Percentiles rank a stretch among this genome's conserved stretches.
phyloP scores from a whole-genome alignment of 208 protist species.

The Phytomonas francai region DNA sequence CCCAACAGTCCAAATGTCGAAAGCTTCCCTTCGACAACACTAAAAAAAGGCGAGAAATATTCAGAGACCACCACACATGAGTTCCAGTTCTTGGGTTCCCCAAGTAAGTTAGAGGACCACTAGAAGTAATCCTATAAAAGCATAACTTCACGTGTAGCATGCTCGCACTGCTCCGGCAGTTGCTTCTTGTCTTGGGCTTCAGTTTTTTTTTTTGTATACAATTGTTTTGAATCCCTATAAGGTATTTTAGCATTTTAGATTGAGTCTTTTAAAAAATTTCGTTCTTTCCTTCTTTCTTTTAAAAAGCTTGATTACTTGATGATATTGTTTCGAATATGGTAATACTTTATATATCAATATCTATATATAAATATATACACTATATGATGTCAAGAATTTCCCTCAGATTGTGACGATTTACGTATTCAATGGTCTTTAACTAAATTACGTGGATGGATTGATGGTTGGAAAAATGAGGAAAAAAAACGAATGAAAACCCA shows the following conservation, averaged over 20 bases:
- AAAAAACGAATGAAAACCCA: neutral
- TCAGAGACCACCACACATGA: conserved; percentile 52
- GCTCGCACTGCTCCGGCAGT: neutral
- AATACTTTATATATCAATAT: neutral
- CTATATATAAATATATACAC: neutral
- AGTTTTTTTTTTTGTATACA: conserved; percentile 7
- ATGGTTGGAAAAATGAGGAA: neutral
- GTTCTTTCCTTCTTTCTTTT: conserved; percentile 9
- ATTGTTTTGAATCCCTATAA: neutral
- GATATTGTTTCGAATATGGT: neutral
- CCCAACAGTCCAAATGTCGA: conserved; percentile 60
- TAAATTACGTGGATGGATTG: neutral
- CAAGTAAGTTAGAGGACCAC: neutral
- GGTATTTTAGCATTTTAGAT: conserved; percentile 4
- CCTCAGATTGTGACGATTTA: neutral
- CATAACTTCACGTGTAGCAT: conserved; percentile 1
- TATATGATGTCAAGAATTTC: neutral
- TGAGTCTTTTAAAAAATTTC: conserved; percentile 10
- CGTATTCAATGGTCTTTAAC: neutral
- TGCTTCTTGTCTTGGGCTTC: neutral
- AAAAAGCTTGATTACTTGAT: conserved; percentile 5
- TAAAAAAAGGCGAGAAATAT: conserved; percentile 59
- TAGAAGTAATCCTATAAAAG: neutral
- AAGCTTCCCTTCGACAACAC: conserved; percentile 46
- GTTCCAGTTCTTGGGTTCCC: conserved; percentile 37